Conservation (phyloP, 2,329 filamentous ascomycete species). For the Fusarium torreyae region DNA sequence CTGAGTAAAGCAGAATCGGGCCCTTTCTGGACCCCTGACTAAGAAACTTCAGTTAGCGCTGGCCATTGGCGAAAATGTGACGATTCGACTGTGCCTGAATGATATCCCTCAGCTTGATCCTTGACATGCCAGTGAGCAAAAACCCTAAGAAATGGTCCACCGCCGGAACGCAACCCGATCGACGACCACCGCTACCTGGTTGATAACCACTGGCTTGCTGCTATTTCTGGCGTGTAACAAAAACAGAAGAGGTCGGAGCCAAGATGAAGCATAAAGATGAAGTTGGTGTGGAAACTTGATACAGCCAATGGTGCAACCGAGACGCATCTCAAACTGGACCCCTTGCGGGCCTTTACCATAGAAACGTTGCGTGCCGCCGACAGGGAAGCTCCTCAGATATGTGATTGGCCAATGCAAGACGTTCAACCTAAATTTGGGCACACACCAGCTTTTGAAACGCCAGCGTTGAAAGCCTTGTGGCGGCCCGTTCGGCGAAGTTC, state of each 20-base stretch:
- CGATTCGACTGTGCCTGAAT: conserved; percentile 30
- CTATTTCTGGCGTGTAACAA: conserved; percentile 45
- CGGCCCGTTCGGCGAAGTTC: conserved; percentile 38
- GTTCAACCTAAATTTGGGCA: conserved; percentile 55
- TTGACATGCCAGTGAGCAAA: conserved; percentile 32
- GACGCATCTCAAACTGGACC: conserved; percentile 49
- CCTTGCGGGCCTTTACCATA: conserved; percentile 23
- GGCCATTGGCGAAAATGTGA: conserved; percentile 19
- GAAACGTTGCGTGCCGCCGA: conserved; percentile 47
- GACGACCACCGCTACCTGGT: conserved; percentile 21
- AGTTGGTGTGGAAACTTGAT: conserved; percentile 38
- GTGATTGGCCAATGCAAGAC: conserved; percentile 54
- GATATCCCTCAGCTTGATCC: conserved; percentile 24
- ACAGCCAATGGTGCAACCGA: conserved; percentile 44
- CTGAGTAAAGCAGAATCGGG: conserved; percentile 19
- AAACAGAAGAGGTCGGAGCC: conserved; percentile 25
- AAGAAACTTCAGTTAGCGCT: conserved; percentile 35
- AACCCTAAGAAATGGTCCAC: conserved; percentile 36
- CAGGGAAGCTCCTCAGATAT: conserved; percentile 49
- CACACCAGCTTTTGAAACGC: conserved; percentile 52
- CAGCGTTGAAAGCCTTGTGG: conserved; percentile 45
- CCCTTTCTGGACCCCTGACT: conserved; percentile 30
- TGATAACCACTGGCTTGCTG: conserved; percentile 28
- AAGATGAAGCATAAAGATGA: conserved; percentile 46
- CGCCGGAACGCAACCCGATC: conserved; percentile 40